phyloP scores from a whole-genome alignment of 2,329 filamentous ascomycete species.

The Cytospora piceae region DNA sequence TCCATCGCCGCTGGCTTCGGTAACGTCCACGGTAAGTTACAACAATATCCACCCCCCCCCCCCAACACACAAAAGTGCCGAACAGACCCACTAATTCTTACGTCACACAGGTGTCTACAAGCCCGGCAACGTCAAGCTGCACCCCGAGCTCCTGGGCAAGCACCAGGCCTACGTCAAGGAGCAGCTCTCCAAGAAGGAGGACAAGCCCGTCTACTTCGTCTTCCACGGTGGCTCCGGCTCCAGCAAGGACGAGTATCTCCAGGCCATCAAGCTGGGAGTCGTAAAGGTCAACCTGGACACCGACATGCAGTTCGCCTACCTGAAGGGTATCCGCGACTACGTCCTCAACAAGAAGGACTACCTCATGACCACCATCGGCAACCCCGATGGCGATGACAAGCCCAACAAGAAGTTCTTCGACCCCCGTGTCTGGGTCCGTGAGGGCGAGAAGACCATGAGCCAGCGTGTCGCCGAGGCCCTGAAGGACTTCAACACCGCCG shows the following conservation, averaged over 20 bases:
- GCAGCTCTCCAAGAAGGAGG: conserved; percentile 69
- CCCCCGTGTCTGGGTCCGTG: conserved; percentile 92
- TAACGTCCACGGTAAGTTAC: conserved; percentile 73
- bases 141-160: conserved; percentile 94
- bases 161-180: conserved; percentile 92
- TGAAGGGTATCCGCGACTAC: conserved; percentile 91
- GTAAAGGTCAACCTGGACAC: conserved; percentile 99
- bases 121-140: conserved; percentile 89
- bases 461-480: conserved; percentile 79
- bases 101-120: conserved; percentile 79
- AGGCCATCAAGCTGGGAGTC: conserved; percentile 90
- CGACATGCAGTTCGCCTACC: conserved; percentile 95
- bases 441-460: conserved; percentile 97
- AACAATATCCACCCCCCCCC: background rate
- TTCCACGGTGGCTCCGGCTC: conserved; percentile 98
- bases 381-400: conserved; percentile 89
- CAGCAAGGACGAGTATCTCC: conserved; percentile 84
- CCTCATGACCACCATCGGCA: conserved; percentile 82
- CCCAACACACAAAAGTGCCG: background rate
- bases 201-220: conserved; percentile 98
- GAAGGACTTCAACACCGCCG: conserved; percentile 87
- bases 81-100: background rate
- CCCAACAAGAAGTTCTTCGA: conserved; percentile 98
- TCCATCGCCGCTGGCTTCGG: conserved; percentile 97
- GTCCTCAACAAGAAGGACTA: conserved; percentile 95